Base-by-base conservation (phyloP, 768 basidiomycete genomes). In the Plicaturopsis crispa region DNA sequence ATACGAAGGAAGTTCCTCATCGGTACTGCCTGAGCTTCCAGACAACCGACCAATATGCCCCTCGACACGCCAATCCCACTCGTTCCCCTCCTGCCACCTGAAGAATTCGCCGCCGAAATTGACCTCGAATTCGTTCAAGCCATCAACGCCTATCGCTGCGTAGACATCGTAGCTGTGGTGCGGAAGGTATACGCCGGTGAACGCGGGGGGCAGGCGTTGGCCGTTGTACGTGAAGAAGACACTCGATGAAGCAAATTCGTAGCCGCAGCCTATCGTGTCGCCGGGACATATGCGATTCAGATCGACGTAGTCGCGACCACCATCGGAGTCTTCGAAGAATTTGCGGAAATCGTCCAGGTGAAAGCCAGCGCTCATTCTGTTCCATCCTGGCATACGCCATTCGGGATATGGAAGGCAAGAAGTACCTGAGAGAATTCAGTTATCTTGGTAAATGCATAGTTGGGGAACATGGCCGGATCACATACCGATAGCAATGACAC, bases 321-420 rank as follows among this genome's bases (percentile, higher is more conserved):
- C 81, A 33, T 74, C 63, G 2, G 76, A 59, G 48, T 80, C 78
- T 48, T 82, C 80, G 42, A 76, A 83, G 65, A 83, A 84, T 55
- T 82, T 84, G 51, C 77, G 70, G 50, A 79, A 61, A 56, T 84
- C 81, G 50, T 84, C 82, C 23, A 84, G 67, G 47, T 84, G 81
- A 19, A 81, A 60, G 2, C 70, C 80, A 2, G 74, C 73, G 38
- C 80, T 80, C 30, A 72, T 60, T 34, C 80, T 61, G 49, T 84
- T 78, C 82, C 82, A 84, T 3, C 81, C 81, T 28, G 82, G 82
- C 31, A 81, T 63, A 14, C 80, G 69, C 65, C 73, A 82, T 1
- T 58, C 55, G 1, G 80, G 82, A 46, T 82, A 82, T 3, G 82
- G 80, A 13, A 63, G 63, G 48, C 79, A 82, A 8, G 77, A 63